A percentile compares a stretch with the other conserved stretches of the same genome.
These are phyloP conservation scores for Puccinia coronata DNA, from an alignment of 1,284 basidiomycete species.

Conservation along the genomic window DNA sequence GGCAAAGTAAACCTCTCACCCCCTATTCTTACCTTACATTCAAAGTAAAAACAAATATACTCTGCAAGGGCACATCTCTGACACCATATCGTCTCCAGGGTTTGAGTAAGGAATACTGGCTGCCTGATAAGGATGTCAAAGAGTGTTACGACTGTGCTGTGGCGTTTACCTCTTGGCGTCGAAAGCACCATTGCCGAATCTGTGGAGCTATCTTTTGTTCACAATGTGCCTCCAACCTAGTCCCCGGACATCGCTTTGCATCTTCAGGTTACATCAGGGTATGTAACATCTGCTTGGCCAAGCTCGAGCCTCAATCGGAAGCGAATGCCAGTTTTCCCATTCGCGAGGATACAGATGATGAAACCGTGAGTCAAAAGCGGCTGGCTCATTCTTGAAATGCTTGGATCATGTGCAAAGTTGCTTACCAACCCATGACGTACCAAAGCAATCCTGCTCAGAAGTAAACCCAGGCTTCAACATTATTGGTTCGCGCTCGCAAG, in stretches of 20 bases:
- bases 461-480: slow-evolving; percentile 28
- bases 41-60: background rate
- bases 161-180: slow-evolving; percentile 83
- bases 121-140: slow-evolving; percentile 93
- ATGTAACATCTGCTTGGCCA: slow-evolving; percentile 58
- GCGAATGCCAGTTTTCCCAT: slow-evolving; percentile 8
- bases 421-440: background rate
- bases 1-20: slow-evolving; percentile 17
- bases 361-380: slow-evolving; percentile 23
- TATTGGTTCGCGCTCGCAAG: slow-evolving; percentile 35
- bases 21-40: background rate
- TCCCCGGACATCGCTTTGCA: slow-evolving; percentile 57
- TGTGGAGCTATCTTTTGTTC: slow-evolving; percentile 66
- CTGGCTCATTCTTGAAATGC: background rate
- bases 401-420: background rate
- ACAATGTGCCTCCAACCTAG: slow-evolving; percentile 57
- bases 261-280: slow-evolving; percentile 55
- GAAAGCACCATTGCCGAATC: slow-evolving; percentile 92
- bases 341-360: slow-evolving; percentile 37
- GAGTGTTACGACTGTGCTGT: slow-evolving; percentile 94
- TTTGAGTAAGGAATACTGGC: slow-evolving; percentile 86
- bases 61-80: background rate
- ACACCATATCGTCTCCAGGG: slow-evolving; percentile 62
- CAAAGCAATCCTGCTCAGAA: slow-evolving; percentile 32
- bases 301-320: slow-evolving; percentile 52